These are phyloP conservation scores for Pogostemon cablin DNA, from an alignment of 257 asterid genomes.

Conservation along the genomic window DNA sequence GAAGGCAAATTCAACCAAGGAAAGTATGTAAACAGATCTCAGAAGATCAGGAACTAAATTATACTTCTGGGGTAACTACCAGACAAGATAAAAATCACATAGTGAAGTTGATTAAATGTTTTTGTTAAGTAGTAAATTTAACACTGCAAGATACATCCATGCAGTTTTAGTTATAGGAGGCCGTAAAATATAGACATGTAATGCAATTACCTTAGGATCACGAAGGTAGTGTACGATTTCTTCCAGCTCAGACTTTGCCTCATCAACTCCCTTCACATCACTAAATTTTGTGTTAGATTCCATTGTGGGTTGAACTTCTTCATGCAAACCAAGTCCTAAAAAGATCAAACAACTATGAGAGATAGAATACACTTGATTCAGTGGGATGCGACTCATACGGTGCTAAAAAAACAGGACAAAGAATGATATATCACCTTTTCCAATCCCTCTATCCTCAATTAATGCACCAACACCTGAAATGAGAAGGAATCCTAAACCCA, in stretches of 20 bases:
- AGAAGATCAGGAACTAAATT: not conserved
- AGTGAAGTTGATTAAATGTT: not conserved
- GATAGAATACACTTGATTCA: constrained; percentile 15
- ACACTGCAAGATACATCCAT: not conserved
- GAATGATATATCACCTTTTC: constrained; percentile 60
- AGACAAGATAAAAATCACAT: not conserved
- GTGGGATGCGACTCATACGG: constrained; percentile 8
- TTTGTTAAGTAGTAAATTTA: constrained; percentile 4
- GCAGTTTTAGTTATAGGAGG: not conserved
- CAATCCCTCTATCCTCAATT: constrained; percentile 89
- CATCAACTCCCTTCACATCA: constrained; percentile 97
- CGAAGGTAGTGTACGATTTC: constrained; percentile 98
- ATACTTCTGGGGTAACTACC: not conserved
- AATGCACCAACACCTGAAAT: constrained; percentile 88
- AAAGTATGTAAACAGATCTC: not conserved
- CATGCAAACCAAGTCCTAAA: constrained; percentile 85
- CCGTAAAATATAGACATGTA: constrained; percentile 3
- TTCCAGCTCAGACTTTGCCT: constrained; percentile 92
- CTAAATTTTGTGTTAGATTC: constrained; percentile 83
- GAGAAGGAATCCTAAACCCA: constrained; percentile 75
- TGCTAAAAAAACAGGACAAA: constrained; percentile 11
- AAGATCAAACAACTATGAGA: constrained; percentile 24
- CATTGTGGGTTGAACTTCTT: constrained; percentile 84
- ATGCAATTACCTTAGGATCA: constrained; percentile 81
- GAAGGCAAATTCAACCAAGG: not conserved